Conservation (phyloP, 169 alveolate genomes). For the Plasmodium sp. region DNA sequence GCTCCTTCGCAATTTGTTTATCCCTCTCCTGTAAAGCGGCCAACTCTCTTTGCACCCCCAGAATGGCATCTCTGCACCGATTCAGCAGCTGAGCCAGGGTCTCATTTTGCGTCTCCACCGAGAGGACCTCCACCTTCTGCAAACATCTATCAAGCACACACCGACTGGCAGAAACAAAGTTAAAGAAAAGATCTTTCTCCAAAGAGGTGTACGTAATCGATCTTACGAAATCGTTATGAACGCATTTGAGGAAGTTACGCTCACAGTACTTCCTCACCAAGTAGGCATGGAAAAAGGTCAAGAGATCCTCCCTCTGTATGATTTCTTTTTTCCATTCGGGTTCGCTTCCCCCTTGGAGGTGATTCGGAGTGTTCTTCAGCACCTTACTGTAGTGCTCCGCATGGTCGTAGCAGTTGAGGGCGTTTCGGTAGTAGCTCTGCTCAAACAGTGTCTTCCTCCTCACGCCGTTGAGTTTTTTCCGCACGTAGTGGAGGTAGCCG, state of each 20-base stretch:
- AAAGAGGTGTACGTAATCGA: neutral
- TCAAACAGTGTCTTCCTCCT: constrained; percentile 17
- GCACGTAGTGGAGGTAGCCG: neutral
- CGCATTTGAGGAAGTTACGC: neutral
- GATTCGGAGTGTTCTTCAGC: neutral
- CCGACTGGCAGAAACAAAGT: neutral
- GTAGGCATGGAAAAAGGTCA: constrained; percentile 24
- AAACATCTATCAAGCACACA: constrained; percentile 7
- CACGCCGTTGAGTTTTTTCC: neutral
- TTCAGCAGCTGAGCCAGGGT: neutral
- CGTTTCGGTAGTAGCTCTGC: constrained; percentile 23
- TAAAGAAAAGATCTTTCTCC: neutral
- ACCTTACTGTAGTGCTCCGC: neutral
- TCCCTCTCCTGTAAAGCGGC: neutral
- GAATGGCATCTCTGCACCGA: neutral
- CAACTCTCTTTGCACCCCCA: constrained; percentile 1
- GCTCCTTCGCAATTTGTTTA: neutral
- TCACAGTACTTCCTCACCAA: constrained; percentile 50
- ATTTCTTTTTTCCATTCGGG: neutral
- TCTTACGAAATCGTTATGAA: constrained; percentile 22
- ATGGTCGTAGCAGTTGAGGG: constrained; percentile 15
- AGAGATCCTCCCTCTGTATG: neutral
- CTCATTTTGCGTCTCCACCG: constrained; percentile 1
- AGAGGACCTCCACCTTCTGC: neutral
- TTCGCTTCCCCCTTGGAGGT: neutral